phyloP scores from a whole-genome alignment of 2,329 filamentous ascomycete species.

The Colletotrichum orbiculare region DNA sequence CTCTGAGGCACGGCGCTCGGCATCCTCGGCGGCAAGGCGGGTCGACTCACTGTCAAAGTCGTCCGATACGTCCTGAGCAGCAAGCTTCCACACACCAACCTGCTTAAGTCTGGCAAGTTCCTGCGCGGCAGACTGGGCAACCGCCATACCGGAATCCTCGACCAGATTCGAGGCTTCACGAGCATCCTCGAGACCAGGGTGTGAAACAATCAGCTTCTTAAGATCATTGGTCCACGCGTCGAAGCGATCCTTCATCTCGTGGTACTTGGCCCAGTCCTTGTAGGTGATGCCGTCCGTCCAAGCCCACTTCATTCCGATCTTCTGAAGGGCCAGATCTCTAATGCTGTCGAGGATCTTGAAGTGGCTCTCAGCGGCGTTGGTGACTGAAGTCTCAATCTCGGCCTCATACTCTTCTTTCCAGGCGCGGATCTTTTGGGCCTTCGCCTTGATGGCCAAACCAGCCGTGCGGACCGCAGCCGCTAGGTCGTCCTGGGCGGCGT shows the following conservation, averaged over 20 bases:
- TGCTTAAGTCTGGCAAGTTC: constrained; percentile 86
- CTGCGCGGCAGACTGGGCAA: constrained; percentile 81
- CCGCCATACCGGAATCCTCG: constrained; percentile 82
- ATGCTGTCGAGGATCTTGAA: constrained; percentile 86
- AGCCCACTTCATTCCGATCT: constrained; percentile 94
- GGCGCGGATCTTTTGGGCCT: constrained; percentile 78
- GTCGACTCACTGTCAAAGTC: constrained; percentile 80
- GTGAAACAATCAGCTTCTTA: constrained; percentile 77
- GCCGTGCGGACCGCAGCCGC: constrained; percentile 69
- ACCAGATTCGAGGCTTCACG: constrained; percentile 75
- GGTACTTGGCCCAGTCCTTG: constrained; percentile 96
- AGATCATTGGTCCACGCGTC: constrained; percentile 88
- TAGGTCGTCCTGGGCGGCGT: constrained; percentile 56
- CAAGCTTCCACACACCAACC: constrained; percentile 85
- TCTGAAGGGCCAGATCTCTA: constrained; percentile 85
- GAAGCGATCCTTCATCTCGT: constrained; percentile 84
- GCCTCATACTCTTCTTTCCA: constrained; percentile 81
- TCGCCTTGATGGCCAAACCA: constrained; percentile 79
- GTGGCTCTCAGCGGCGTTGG: constrained; percentile 80
- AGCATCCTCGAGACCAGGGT: constrained; percentile 76
- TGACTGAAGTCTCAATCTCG: constrained; percentile 75
- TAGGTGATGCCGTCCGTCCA: constrained; percentile 97
- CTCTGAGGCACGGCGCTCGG: constrained; percentile 46
- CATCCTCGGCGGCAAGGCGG: constrained; percentile 64
- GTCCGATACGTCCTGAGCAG: constrained; percentile 77